phyloP scores from a whole-genome alignment of 2,329 filamentous ascomycete species.

The Penicillium sp. region DNA sequence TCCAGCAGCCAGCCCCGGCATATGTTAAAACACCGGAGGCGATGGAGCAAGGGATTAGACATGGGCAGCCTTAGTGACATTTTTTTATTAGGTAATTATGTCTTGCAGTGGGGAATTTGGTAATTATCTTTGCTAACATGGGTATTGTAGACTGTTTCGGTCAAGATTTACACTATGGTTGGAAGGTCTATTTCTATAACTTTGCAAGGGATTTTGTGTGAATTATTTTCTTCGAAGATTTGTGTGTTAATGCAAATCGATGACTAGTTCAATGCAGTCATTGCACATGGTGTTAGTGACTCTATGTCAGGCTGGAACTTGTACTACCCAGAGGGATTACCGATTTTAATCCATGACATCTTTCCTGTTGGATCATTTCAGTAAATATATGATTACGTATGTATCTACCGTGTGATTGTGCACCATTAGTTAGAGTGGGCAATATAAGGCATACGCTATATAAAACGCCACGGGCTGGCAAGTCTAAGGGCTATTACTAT shows the following conservation, averaged over 20 bases:
- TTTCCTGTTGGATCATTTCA: not conserved
- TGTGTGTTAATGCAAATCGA: not conserved
- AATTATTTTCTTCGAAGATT: not conserved
- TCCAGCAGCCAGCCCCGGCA: constrained; percentile 21
- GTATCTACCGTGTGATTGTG: not conserved
- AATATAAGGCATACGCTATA: not conserved
- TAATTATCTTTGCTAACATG: not conserved
- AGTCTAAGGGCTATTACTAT: too few species aligned
- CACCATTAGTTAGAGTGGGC: not conserved
- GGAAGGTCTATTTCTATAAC: not conserved
- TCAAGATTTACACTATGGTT: not conserved
- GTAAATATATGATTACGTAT: not conserved
- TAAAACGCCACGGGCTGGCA: too few species aligned
- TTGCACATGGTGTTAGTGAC: not conserved
- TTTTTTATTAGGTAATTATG: not conserved
- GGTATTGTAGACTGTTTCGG: not conserved
- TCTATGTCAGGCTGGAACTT: not conserved
- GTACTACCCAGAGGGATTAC: not conserved
- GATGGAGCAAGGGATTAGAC: constrained; percentile 15
- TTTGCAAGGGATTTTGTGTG: not conserved
- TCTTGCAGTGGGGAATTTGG: not conserved
- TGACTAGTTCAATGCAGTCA: too few species aligned
- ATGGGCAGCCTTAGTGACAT: not conserved
- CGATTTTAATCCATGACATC: not conserved
- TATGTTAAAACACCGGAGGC: constrained; percentile 7